Evolutionary conservation across 2,329 filamentous ascomycete genomes (phyloP), one percentile per base, ranked within the genome.

Genomic region (Microsporum canis): DNA sequence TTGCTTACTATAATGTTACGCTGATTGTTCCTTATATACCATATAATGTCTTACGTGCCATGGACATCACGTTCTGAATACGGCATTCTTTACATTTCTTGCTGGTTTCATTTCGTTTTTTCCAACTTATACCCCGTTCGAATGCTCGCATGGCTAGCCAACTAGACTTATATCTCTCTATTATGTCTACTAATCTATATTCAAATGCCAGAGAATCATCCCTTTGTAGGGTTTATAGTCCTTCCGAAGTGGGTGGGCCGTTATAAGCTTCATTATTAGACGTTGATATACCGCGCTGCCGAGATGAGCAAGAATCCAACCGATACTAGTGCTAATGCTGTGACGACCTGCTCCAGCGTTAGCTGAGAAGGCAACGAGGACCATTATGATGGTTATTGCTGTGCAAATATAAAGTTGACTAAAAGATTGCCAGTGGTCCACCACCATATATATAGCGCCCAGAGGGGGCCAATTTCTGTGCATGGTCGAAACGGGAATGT

Each of bases 301-400:
- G 77, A 78, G 14, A 82, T 78, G 31, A 73, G 73, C 60, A 76
- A 76, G 63, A 86, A 84, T 51, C 78, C 72, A 5, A 80, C 75
- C 63, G 85, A 79, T 1, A 85, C 82, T 73, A 23, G 17, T 23
- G 17, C 74, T 70, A 0, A 78, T 77, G 12, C 72, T 76, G 65
- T 84, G 80, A 34, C 82, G 73, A 5, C 82, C 82, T 0, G 74
- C 75, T 1, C 80, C 77, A 4, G 82, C 82, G 60, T 77, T 80
- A 14, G 79, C 77, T 0, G 81, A 82, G 1, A 85, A 69, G 1
- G 78, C 78, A 49, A 85, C 78, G n/a, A 82, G 71, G 60, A 83
- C 80, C 41, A 84, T 74, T 33, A 85, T 55, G 63, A 85, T 84
- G 23, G 76, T 80, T 3, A 84, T 45, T 56, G 41, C 0, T 31